These are phyloP conservation scores for Neurospora tetraspora DNA, from an alignment of 495 filamentous ascomycete genomes.

Conservation along the genomic window DNA sequence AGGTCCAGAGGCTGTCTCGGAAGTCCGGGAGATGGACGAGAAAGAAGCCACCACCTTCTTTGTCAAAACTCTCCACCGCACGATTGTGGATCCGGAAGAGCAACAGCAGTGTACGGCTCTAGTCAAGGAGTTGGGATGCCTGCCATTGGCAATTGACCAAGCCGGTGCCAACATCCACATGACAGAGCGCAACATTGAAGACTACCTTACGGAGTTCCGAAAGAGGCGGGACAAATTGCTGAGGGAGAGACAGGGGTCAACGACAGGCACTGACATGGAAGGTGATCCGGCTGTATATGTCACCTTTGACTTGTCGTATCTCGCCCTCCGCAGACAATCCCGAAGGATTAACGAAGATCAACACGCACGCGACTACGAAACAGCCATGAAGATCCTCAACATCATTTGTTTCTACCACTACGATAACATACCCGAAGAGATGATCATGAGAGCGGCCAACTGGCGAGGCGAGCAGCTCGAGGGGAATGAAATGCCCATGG, in stretches of 20 bases:
- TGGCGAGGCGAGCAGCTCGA: background rate
- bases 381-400: background rate
- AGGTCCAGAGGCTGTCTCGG: background rate
- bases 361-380: background rate
- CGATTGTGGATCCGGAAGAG: background rate
- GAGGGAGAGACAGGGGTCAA: background rate
- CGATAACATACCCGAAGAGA: background rate
- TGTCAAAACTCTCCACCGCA: background rate
- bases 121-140: background rate
- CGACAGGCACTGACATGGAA: background rate
- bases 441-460: background rate
- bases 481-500: background rate
- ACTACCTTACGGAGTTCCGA: no score
- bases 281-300: background rate
- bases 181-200: no score
- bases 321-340: background rate
- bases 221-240: no score
- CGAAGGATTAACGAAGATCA: background rate
- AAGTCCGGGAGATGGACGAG: background rate
- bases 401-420: background rate
- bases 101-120: background rate
- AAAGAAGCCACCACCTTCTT: background rate
- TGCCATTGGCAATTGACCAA: background rate
- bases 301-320: background rate
- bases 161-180: no score